Evolutionary conservation across 2,329 filamentous ascomycete genomes (phyloP).

Genomic region (Ophiostoma sp.): DNA sequence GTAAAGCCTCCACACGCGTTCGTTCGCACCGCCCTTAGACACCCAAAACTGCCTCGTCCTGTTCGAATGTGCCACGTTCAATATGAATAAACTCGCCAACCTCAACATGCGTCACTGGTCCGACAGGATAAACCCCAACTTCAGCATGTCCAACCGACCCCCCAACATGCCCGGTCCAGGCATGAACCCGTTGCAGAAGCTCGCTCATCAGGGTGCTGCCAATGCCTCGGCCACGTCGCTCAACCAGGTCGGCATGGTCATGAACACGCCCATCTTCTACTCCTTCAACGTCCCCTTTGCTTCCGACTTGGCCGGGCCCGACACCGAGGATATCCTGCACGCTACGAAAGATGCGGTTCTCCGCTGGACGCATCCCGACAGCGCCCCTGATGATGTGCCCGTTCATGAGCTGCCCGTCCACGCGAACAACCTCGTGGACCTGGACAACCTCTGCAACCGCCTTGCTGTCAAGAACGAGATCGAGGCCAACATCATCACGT

Average conservation of each 20-base stretch:
- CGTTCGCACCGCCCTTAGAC: neutral
- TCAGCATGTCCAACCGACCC: constrained; percentile 59
- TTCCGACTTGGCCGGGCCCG: constrained; percentile 86
- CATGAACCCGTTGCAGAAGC: constrained; percentile 60
- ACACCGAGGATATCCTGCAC: constrained; percentile 92
- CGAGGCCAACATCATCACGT: constrained; percentile 80
- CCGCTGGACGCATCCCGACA: constrained; percentile 90
- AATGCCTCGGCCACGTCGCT: constrained; percentile 23
- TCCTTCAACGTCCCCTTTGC: constrained; percentile 98
- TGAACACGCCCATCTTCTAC: constrained; percentile 80
- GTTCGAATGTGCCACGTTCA: constrained; percentile 30
- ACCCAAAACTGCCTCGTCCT: constrained; percentile 36
- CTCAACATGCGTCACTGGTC: constrained; percentile 68
- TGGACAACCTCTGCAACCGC: constrained; percentile 78
- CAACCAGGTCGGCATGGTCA: constrained; percentile 63
- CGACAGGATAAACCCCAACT: constrained; percentile 68
- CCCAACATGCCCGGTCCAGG: constrained; percentile 57
- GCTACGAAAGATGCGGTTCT: constrained; percentile 84
- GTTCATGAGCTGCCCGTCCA: constrained; percentile 92
- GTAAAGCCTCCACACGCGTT: neutral
- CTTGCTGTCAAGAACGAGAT: constrained; percentile 73
- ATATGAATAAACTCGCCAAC: constrained; percentile 67
- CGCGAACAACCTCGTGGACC: constrained; percentile 75
- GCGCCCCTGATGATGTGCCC: constrained; percentile 78
- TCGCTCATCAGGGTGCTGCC: constrained; percentile 50